Percentiles rank a stretch among this genome's conserved stretches.
phyloP scores from a whole-genome alignment of 371 early-diverging fungal genomes.

The Mortierella sp. region DNA sequence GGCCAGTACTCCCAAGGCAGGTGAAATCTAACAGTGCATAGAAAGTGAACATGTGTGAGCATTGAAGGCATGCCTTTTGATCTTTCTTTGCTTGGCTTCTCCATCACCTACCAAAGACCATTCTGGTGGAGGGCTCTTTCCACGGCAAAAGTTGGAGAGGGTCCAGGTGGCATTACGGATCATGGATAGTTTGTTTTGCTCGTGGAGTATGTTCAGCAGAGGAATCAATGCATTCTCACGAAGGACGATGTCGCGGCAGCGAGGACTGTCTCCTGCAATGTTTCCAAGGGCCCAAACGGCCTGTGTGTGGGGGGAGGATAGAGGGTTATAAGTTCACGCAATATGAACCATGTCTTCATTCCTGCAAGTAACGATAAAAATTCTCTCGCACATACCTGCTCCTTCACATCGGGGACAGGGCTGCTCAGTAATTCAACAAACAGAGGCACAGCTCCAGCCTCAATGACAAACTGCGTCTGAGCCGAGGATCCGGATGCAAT shows the following conservation, averaged over 20 bases:
- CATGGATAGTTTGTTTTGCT: conserved; percentile 91
- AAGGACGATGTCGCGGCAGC: conserved; percentile 95
- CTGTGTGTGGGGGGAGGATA: conserved; percentile 52
- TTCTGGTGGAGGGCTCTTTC: conserved; percentile 96
- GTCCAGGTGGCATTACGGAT: conserved; percentile 99
- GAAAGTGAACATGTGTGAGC: conserved; percentile 3
- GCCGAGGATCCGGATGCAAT: conserved; percentile 98
- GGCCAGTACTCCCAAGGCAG: conserved; percentile 90
- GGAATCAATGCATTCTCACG: conserved; percentile 86
- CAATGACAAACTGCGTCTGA: conserved; percentile 97
- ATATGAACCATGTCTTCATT: background rate
- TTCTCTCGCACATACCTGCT: conserved; percentile 96
- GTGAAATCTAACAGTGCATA: conserved; percentile 69
- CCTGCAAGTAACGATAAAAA: background rate
- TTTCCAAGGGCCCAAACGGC: conserved; percentile 99
- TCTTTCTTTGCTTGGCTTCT: background rate
- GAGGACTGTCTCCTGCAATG: conserved; percentile 99
- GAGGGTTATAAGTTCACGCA: background rate
- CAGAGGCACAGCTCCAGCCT: conserved; percentile 92
- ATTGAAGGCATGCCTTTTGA: background rate
- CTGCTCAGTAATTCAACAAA: conserved; percentile 94
- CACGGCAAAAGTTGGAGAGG: conserved; percentile 98
- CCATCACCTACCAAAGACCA: conserved; percentile 80
- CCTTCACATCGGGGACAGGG: conserved; percentile 91
- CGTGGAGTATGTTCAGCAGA: conserved; percentile 85